Base-by-base conservation (phyloP, 257 asterid species). In the Lavandula angustifolia region DNA sequence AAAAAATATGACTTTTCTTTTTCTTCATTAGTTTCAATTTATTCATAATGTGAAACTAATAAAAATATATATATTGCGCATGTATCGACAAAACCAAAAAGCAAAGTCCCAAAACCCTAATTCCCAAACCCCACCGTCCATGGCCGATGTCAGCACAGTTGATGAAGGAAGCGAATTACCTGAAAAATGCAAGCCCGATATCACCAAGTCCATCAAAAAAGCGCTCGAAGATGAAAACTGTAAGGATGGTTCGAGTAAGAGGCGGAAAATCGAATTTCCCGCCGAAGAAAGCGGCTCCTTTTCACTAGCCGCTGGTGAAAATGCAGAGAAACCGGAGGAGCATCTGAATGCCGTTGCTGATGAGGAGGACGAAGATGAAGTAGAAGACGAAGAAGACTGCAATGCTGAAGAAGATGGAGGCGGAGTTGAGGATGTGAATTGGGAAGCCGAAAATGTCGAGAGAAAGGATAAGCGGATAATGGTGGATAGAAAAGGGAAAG, bases 401-500 rank as follows among this genome's bases (percentile, higher is more conserved):
- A 67, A 44, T 50, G 77, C 44, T 10, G 80, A 72, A 32, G 59
- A 75, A 35, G 76, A 79, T 17, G 77, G 75, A 9, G 80, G 50
- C 5, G 80, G 50, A 10, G 73, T 60, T 4, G 76, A 71, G 37
- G 61, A 68, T 35, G 67, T 2, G 44, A 43, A 32, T 43, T 76
- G 33, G 71, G 79, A 69, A 76, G 54, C 54, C 2, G 46, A 54
- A 50, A 50, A 16, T 8, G 80, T 75, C 16, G 82, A 75, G 17
- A 62, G 62, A 13, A 80, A 76, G 17, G 85, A 78, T 74, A 76
- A 80, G 52, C 82, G 85, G 62, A 38, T 76, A 34, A 17, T 69
- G 76, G 34, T 64, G 41, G 82, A 73, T 47, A 50, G 38, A 35
- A 80, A 80, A 64, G 83, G 83, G 50, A 78, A 73, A 67, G 84